A percentile compares a stretch with the other conserved stretches of the same genome.
Conservation (phyloP, 2,329 filamentous ascomycete species). For the Aspergillus novofumigatus region DNA sequence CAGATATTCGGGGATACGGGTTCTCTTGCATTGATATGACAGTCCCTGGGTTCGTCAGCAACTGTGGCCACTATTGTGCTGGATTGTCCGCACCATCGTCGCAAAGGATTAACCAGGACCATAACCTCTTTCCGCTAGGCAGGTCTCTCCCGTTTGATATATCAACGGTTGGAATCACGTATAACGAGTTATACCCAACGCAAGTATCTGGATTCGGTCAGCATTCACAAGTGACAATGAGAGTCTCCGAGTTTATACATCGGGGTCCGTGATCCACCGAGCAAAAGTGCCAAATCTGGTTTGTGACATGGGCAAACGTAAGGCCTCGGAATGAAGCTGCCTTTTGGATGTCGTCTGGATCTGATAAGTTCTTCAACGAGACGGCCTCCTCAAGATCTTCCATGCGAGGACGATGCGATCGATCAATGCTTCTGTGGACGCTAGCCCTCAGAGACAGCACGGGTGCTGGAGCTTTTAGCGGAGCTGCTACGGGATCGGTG, state of each 20-base stretch:
- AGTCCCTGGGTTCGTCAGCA: slow-evolving; percentile 48
- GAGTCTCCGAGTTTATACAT: slow-evolving; percentile 48
- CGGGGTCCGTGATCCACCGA: slow-evolving; percentile 65
- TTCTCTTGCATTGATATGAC: slow-evolving; percentile 67
- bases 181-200: slow-evolving; percentile 63
- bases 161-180: slow-evolving; percentile 45
- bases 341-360: slow-evolving; percentile 18
- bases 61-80: background rate
- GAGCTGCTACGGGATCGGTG: slow-evolving; percentile 47
- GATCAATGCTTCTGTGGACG: slow-evolving; percentile 8
- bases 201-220: slow-evolving; percentile 53
- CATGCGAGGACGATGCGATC: slow-evolving; percentile 9
- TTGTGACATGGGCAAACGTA: slow-evolving; percentile 57
- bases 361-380: slow-evolving; percentile 18
- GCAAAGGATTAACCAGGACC: slow-evolving; percentile 69
- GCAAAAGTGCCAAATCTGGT: slow-evolving; percentile 72
- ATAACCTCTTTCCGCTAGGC: slow-evolving; percentile 53
- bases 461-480: slow-evolving; percentile 16
- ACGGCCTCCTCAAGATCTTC: slow-evolving; percentile 32
- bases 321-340: slow-evolving; percentile 30
- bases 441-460: slow-evolving; percentile 12
- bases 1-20: slow-evolving; percentile 46
- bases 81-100: slow-evolving; percentile 51
- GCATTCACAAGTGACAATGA: slow-evolving; percentile 5
- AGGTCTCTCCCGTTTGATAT: slow-evolving; percentile 30